Percentiles rank a stretch among this genome's conserved stretches.
Conservation (phyloP, 169 alveolate genomes). For the Cryptosporidium canis region DNA sequence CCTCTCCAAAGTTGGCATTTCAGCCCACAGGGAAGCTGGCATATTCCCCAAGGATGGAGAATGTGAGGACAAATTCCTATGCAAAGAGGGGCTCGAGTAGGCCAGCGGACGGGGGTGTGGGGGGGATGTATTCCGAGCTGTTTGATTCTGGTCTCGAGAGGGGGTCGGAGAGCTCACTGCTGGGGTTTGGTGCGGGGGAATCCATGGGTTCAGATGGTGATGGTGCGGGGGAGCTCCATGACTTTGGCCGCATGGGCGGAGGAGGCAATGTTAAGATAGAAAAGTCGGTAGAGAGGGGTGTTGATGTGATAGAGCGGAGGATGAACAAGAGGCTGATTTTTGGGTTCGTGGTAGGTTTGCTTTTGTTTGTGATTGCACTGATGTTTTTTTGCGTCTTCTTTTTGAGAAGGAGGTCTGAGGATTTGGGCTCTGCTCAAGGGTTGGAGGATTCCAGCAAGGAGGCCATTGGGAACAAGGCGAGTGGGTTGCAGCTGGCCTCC, state of each 20-base stretch:
- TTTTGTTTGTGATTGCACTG: not conserved
- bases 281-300: not conserved
- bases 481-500: constrained; percentile 17
- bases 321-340: not conserved
- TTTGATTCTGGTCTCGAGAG: not conserved
- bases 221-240: not conserved
- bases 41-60: not conserved
- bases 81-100: not conserved
- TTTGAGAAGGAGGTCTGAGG: not conserved
- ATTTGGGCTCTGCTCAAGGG: not conserved
- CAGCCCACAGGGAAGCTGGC: not conserved
- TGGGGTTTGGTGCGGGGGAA: constrained; percentile 71
- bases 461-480: not conserved
- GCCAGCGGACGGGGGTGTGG: not conserved
- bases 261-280: not conserved
- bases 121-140: not conserved
- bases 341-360: not conserved
- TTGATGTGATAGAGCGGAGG: not conserved
- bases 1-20: not conserved
- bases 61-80: constrained; percentile 42
- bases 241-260: not conserved
- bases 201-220: not conserved
- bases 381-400: constrained; percentile 3
- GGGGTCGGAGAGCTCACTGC: constrained; percentile 22
- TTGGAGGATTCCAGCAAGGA: constrained; percentile 1